Base-by-base conservation (phyloP, 805 yeast species). In the Saccharomycopsis capsularis region DNA sequence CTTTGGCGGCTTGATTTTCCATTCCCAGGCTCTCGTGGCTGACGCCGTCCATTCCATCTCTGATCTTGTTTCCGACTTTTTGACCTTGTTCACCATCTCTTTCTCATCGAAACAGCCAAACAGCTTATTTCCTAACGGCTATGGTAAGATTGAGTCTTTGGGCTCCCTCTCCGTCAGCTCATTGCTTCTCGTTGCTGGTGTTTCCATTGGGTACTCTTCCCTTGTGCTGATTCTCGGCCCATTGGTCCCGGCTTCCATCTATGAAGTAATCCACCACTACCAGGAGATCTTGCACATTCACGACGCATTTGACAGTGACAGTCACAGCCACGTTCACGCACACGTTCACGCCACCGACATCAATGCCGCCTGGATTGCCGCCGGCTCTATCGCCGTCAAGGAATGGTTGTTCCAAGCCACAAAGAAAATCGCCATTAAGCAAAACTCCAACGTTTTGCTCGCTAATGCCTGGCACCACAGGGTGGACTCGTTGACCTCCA, bases 401-500 rank as follows among this genome's bases (percentile, higher is more conserved):
- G 99, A 93, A 64, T 78, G 95, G 76, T 78, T 93, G 38, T 93
- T 79, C 66, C 79, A 79, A 51, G 85, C 87, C 11, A 93, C 99
- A 0, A 75, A 82, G 66, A 78, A 79, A 53, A 79, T 93, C 21
- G 99, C 97, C 1, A 70, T 72, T 43, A 70, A 75, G 53, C 76
- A 87, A 25, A 85, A 86, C 60, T 88, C 96, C 0, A 87, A 88
- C 54, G 98, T 93, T 3, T 72, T 93, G 42, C 80, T 87, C 44
- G 99, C 99, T 3, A 93, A 93, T 61, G 99, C 99, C 2, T 93
- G 99, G 98, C 99, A 93, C 64, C 99, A 93, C 62, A 75, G 99
- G 55, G 93, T 91, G 9, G 99, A 93, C 62, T 84, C 95, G 0
- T 64, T 93, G 57, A 95, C 98, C 1, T 87, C 97, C 0, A 72